Evolutionary conservation across 2,329 filamentous ascomycete genomes (phyloP).

Genomic region (Colletotrichum tofieldiae): DNA sequence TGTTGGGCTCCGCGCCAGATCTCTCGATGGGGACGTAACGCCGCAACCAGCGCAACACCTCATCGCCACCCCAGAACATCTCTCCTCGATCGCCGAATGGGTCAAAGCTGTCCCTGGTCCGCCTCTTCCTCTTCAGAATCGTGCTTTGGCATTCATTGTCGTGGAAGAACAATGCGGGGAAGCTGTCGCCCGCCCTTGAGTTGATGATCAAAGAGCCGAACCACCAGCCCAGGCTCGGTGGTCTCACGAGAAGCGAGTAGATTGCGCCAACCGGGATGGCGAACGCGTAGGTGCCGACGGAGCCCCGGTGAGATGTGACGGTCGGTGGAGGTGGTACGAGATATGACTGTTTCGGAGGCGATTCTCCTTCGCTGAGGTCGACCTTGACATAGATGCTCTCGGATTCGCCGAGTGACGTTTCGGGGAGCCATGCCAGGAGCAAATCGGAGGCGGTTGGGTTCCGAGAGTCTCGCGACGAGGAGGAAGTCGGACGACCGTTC

Average conservation of each 20-base stretch:
- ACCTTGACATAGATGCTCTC: conserved; percentile 96
- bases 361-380: conserved; percentile 86
- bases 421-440: conserved; percentile 93
- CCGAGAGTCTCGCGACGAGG: conserved; percentile 55
- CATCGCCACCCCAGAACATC: conserved; percentile 98
- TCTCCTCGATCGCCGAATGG: conserved; percentile 88
- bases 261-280: conserved; percentile 91
- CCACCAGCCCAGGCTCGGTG: conserved; percentile 98
- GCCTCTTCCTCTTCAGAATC: conserved; percentile 91
- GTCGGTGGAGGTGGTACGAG: conserved; percentile 94
- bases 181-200: conserved; percentile 89
- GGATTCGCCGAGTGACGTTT: conserved; percentile 87
- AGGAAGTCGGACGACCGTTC: conserved; percentile 59
- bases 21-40: conserved; percentile 87
- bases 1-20: conserved; percentile 88
- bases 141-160: conserved; percentile 97
- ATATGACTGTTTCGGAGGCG: conserved; percentile 87
- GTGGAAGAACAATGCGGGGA: conserved; percentile 97
- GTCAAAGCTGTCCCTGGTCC: conserved; percentile 88
- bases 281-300: conserved; percentile 88
- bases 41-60: conserved; percentile 91
- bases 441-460: conserved; percentile 77
- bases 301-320: conserved; percentile 80
- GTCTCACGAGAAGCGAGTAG: conserved; percentile 90
- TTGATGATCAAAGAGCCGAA: conserved; percentile 97